Evolutionary conservation across 1,284 basidiomycete species (phyloP), one percentile per base, ranked within the genome.

Genomic region (Microbotryum violaceum): DNA sequence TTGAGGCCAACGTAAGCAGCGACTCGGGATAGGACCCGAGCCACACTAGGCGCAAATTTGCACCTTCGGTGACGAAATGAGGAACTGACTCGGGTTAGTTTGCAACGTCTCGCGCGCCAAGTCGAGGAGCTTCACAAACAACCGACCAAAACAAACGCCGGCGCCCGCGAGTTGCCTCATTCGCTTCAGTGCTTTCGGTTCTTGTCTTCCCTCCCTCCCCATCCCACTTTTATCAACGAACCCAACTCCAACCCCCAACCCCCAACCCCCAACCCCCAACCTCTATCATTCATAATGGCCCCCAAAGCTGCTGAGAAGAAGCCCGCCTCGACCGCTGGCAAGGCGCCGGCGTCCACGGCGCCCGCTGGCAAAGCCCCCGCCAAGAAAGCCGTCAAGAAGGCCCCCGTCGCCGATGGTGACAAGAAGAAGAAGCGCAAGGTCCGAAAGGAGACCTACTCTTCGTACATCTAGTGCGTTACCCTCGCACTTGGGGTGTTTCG

Each of bases 381-480:
- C 83, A 91, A 91, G 79, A 70, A 77, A 46, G 64, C 71, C 44
- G 66, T 68, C 61, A 68, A 68, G 61, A 70, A 71, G 61, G 70
- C 76, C 51, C 75, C 77, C 60, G 75, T 76, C 67, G 83, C 80
- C 62, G 78, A 82, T 47, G 85, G 82, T 60, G 85, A 88, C 75
- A 91, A 92, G 85, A 91, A 91, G 85, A 86, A 87, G 80, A 82
- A 87, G 78, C 87, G 87, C 81, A 92, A 91, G 81, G 77, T 55
- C 56, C 85, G 65, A 81, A 66, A 64, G 58, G 62, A 66, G 60
- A 65, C 65, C 25, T 66, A 64, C 51, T 63, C 33, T 2, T 60
- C 66, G 47, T 67, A 69, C 60, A 64, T 66, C 47, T 67, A 63
- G 54, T 64, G 58, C 37, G 27, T 27, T 27, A 27, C 27, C 4